Conservation (phyloP, 768 basidiomycete genomes). For the Leccinum subgranulosum region DNA sequence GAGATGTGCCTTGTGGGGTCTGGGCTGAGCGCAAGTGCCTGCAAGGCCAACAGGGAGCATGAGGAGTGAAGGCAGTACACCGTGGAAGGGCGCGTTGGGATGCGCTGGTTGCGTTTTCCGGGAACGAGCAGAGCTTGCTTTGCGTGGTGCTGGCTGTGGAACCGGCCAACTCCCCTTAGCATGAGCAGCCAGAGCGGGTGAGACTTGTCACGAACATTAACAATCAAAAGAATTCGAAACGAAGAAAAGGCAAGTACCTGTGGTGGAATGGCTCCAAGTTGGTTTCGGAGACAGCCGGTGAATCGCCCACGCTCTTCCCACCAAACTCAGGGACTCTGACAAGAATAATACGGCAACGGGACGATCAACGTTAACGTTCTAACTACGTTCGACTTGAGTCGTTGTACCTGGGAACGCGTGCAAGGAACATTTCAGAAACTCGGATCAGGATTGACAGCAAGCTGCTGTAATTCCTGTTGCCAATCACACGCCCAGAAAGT, state of each 20-base stretch:
- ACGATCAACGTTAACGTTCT: background rate
- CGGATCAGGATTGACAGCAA: background rate
- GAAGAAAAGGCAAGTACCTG: background rate
- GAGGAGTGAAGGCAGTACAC: conserved; percentile 15
- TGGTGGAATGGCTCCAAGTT: background rate
- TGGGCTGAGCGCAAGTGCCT: conserved; percentile 16
- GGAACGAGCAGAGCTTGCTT: conserved; percentile 35
- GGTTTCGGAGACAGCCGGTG: conserved; percentile 11
- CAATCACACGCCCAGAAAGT: background rate
- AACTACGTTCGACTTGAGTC: background rate
- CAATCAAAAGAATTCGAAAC: background rate
- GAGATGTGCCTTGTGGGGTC: background rate
- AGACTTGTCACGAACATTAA: conserved; percentile 23
- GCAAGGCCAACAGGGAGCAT: conserved; percentile 21
- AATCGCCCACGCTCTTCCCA: conserved; percentile 8
- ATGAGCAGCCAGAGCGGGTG: conserved; percentile 59
- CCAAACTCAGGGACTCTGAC: background rate
- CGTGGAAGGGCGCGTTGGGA: background rate
- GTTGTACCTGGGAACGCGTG: background rate
- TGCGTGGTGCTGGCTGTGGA: conserved; percentile 53
- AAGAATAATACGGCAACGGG: background rate
- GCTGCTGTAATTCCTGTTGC: background rate
- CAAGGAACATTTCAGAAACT: background rate
- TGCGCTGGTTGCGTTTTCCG: conserved; percentile 12
- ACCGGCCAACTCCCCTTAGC: conserved; percentile 61